Conservation (phyloP, 768 basidiomycete species). For the Dendrothele bispora region DNA sequence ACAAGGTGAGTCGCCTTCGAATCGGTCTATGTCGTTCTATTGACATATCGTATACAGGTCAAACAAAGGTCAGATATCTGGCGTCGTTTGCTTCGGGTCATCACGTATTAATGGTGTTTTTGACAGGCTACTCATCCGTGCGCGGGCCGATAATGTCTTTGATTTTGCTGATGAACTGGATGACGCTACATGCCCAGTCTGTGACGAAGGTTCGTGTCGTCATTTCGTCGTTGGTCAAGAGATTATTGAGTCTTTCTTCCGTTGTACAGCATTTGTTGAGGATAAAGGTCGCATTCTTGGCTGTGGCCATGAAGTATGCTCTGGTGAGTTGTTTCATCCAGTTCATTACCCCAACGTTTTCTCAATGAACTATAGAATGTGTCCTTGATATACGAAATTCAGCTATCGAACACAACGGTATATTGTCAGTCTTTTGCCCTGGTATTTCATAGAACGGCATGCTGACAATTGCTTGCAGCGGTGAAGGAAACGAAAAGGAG, state of each 20-base stretch:
- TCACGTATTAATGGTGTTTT: too few relatives aligned
- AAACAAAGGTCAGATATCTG: constrained; percentile 33
- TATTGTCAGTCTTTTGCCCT: constrained; percentile 51
- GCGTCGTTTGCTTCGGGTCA: not conserved
- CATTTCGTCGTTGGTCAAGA: not conserved
- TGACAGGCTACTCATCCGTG: constrained; percentile 45
- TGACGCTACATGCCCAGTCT: constrained; percentile 59
- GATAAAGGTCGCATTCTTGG: constrained; percentile 58
- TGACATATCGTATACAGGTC: constrained; percentile 20
- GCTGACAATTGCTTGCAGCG: constrained; percentile 31
- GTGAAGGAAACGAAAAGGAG: constrained; percentile 53
- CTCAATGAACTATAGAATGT: constrained; percentile 41
- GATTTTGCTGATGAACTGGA: constrained; percentile 46
- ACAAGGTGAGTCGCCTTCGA: constrained; percentile 27
- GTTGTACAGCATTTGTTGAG: constrained; percentile 40
- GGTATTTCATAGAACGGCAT: not conserved
- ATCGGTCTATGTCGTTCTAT: too few relatives aligned
- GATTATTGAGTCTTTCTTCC: not conserved
- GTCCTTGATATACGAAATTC: constrained; percentile 52
- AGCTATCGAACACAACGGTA: constrained; percentile 53
- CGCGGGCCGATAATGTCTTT: constrained; percentile 39
- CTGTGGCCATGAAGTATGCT: constrained; percentile 71
- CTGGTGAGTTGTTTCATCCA: constrained; percentile 37
- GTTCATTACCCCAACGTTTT: not conserved
- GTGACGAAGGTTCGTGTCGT: constrained; percentile 43